Evolutionary conservation across 768 basidiomycete genomes (phyloP), one percentile per base, ranked within the genome.

Genomic region (Collybia nuda): DNA sequence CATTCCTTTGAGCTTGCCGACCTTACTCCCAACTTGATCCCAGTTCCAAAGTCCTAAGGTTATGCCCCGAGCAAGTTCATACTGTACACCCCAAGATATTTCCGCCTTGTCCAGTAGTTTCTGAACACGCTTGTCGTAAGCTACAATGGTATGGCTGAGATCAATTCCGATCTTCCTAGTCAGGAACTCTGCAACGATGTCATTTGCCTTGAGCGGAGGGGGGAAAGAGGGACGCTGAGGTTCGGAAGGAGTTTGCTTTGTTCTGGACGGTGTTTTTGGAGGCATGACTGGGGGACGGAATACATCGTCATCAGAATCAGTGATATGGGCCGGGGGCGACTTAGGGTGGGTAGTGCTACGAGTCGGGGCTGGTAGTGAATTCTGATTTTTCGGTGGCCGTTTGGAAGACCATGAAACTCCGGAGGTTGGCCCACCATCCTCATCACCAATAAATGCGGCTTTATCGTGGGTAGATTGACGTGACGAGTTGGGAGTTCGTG

Each of bases 81-180:
- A 80, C 37, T 78, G 78, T 0, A 70, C 70, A 0, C 78, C 78
- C 72, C 77, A 78, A 14, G 68, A 56, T 24, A 80, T 69, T n/a
- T 62, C 29, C 7, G 63, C 51, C 0, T 45, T 29, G 37, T 80
- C 77, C 40, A 79, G 53, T 1, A 70, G 5, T 7, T 29, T 40
- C 41, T 79, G 76, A 3, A 68, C 56, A 5, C 63, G 51, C 2
- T 23, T 15, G 47, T 68, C 60, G 39, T 80, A 73, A 0, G 70
- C 68, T 26, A 80, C 72, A 3, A 73, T 46, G 26, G 19, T 40
- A 0, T 47, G 23, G 1, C 60, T 55, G 5, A 77, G 58, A 14
- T 66, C 62, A 1, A 50, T 56, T 3, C 66, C 66, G 18, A 72
- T 47, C 1, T 50, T 44, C 19, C 51, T 24, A 21, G 42, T 39